These are phyloP conservation scores for Leishmania lainsoni DNA, from an alignment of 208 protist species.

Conservation along the genomic window DNA sequence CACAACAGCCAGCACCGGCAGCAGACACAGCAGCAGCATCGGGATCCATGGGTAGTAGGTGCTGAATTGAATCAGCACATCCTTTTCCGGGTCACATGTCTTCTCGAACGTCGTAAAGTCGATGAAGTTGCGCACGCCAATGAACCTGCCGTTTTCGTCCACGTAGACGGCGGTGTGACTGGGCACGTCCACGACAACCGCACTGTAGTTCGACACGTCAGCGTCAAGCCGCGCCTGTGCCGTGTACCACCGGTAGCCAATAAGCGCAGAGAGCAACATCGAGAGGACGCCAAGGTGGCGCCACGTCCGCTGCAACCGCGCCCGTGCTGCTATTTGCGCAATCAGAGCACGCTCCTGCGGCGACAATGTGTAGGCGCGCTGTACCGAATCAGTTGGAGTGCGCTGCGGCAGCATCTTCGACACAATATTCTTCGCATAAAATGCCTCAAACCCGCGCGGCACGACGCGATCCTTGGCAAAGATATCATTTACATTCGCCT, in stretches of 20 bases:
- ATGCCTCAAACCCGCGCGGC: conserved; percentile 74
- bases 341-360: conserved; percentile 63
- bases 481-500: conserved; percentile 17
- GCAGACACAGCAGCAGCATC: conserved; percentile 76
- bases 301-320: conserved; percentile 30
- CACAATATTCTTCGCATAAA: conserved; percentile 56
- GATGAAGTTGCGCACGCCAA: conserved; percentile 73
- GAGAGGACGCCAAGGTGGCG: conserved; percentile 36
- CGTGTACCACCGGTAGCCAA: conserved; percentile 42
- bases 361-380: conserved; percentile 55
- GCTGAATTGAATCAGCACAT: conserved; percentile 55
- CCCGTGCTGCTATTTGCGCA: conserved; percentile 38
- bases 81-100: conserved; percentile 58
- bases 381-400: conserved; percentile 47
- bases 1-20: conserved; percentile 59
- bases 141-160: conserved; percentile 51
- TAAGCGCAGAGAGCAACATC: conserved; percentile 34
- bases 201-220: conserved; percentile 53
- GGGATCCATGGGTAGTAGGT: conserved; percentile 81
- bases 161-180: conserved; percentile 54
- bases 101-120: conserved; percentile 71
- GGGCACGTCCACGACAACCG: conserved; percentile 57
- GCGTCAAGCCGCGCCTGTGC: conserved; percentile 37
- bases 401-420: conserved; percentile 45
- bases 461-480: conserved; percentile 32